Base-by-base conservation (phyloP, 2,329 filamentous ascomycete genomes). In the Pyrenochaeta sp. region DNA sequence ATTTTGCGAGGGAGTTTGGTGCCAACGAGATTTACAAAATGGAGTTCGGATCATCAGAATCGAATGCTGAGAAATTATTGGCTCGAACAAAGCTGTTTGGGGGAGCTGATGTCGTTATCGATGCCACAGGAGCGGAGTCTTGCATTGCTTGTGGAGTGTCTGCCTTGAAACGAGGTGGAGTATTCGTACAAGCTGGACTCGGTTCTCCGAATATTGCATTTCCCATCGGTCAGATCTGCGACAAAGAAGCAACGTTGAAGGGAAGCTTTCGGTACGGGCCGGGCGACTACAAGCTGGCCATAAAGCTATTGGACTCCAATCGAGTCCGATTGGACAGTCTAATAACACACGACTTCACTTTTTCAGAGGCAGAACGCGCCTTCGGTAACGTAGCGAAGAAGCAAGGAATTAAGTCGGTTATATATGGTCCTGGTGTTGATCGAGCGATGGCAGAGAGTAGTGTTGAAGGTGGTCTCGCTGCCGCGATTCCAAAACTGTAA, bases 1-100 rank as follows among this genome's bases (percentile, higher is more conserved):
- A 90, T 49, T 93, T 96, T 68, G 92, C 92, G 6, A 80, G 77
- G 66, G 75, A 76, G 23, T 60, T 54, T 20, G 58, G 52, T 12
- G 60, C 45, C 9, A 39, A 45, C 14, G 27, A 39, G 15, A 58
- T 51, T 14, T 58, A 58, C 39, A 56, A 51, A 36, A 59, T 64
- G 50, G 37, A 46, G 17, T 33, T 44, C 2, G 14, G 27, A 2
- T 42, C 51, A n/a, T 44, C 49, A 12, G 56, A 53, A n/a, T 15
- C 32, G 11, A 61, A 54, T 30, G 51, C 54, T 10, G 33, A 45
- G 6, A 36, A 41, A 6, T 23, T 64, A 2, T 14, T 39, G 11
- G 29, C 23, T 10, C 45, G 32, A 35, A 21, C 42, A 20, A 35
- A 39, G 2, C 11, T 58, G 2, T 9, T 44, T 2, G 18, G 33